Conservation (phyloP, 2,329 filamentous ascomycete species). For the Colletotrichum euphorbiae region DNA sequence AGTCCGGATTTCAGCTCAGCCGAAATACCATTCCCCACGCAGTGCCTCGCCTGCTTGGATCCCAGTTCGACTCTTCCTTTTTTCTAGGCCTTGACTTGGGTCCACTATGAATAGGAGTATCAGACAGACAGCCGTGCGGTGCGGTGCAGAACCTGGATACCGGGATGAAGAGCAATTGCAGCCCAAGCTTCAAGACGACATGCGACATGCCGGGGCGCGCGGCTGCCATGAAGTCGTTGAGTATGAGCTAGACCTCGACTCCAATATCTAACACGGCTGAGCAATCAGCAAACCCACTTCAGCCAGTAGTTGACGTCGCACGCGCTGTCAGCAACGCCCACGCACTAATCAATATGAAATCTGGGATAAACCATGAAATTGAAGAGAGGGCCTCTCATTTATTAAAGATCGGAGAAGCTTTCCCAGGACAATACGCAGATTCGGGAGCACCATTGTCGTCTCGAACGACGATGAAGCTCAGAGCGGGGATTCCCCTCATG, state of each 20-base stretch:
- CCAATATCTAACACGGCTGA: not conserved
- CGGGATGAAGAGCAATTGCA: not conserved
- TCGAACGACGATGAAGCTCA: not conserved
- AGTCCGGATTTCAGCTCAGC: too few species aligned
- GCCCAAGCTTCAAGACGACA: conserved; percentile 1
- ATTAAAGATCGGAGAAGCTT: too few species aligned
- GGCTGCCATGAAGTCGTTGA: not conserved
- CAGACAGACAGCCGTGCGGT: not conserved
- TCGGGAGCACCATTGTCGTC: not conserved
- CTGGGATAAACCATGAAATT: too few species aligned
- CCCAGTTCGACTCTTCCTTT: too few species aligned
- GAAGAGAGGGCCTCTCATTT: too few species aligned
- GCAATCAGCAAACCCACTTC: not conserved
- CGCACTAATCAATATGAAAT: not conserved
- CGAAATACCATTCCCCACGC: not conserved
- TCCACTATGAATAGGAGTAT: not conserved
- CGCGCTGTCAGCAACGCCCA: conserved; percentile 10
- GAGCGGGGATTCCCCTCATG: too few species aligned
- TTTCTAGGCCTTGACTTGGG: not conserved
- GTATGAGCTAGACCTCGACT: not conserved
- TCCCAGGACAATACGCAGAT: too few species aligned
- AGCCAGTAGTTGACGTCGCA: not conserved
- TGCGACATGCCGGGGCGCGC: not conserved
- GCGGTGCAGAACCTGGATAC: conserved; percentile 17
- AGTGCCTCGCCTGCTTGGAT: conserved; percentile 12